Evolutionary conservation across 495 filamentous ascomycete species (phyloP), one percentile per base, ranked within the genome.

Genomic region (Emericellopsis terricola): DNA sequence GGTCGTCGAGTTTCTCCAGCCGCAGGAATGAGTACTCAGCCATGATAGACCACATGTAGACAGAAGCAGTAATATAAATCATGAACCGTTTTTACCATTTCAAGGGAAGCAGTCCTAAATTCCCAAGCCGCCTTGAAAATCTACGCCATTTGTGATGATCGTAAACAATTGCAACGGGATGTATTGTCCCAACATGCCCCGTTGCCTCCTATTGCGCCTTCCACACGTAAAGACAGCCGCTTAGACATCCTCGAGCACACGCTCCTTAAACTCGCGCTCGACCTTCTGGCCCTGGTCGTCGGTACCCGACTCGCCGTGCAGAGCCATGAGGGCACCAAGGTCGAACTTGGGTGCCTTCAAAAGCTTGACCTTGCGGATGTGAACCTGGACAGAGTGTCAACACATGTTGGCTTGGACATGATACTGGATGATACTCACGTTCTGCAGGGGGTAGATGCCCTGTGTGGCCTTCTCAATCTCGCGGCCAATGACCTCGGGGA

Each of bases 341-440:
- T 97, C 89, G 67, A 97, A 97, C 72, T 96, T 96, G 49, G 89
- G 89, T 36, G 72, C 55, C 75, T 97, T 97, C 36, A 97, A 73
- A 31, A 97, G 81, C 74, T 97, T 97, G 52, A 97, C 86, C 73
- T 97, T 97, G 59, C 89, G 87, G 59, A 97, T 92, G 71, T 97
- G 89, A 46, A 97, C 87, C 89, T 97, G 50, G n/a, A n/a, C n/a
- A n/a, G n/a, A n/a, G n/a, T n/a, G n/a, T n/a, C n/a, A n/a, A n/a
- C n/a, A n/a, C n/a, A n/a, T n/a, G n/a, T n/a, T n/a, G n/a, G n/a
- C n/a, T n/a, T n/a, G n/a, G n/a, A n/a, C n/a, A n/a, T n/a, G n/a
- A n/a, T n/a, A n/a, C n/a, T n/a, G n/a, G 14, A 37, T 15, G 8
- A 3, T 35, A 71, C 81, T 30, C 65, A 94, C 89, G 60, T 96